Conservation (phyloP, 148 eudicot genomes). For the Nyssa sinensis region DNA sequence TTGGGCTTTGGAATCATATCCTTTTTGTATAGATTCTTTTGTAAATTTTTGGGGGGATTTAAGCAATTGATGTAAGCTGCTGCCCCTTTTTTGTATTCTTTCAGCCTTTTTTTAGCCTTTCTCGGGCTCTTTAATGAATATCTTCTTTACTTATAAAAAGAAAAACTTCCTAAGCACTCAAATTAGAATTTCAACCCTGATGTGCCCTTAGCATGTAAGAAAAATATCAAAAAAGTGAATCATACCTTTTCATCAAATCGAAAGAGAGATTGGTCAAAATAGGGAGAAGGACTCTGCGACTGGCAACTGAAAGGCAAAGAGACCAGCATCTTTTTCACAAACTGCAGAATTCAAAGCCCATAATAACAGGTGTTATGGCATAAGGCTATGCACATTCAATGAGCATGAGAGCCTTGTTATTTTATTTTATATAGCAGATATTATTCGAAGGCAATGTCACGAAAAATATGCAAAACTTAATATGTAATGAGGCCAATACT, state of each 20-base stretch:
- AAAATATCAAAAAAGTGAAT: slow-evolving; percentile 4
- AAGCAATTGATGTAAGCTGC: no score
- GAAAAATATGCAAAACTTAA: background rate
- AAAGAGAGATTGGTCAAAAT: slow-evolving; percentile 94
- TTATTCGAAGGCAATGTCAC: background rate
- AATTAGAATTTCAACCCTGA: background rate
- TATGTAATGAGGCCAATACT: background rate
- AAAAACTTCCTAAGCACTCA: background rate
- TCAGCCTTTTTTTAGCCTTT: no score
- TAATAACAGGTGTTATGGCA: background rate
- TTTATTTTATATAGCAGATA: background rate
- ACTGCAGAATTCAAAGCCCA: slow-evolving; percentile 51
- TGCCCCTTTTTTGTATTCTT: no score
- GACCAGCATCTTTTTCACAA: slow-evolving; percentile 85
- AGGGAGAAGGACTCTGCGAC: slow-evolving; percentile 94
- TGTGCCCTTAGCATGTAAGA: background rate
- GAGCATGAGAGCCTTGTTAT: background rate
- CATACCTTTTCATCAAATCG: slow-evolving; percentile 95
- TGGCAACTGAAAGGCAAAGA: slow-evolving; percentile 84
- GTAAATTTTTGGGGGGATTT: no score
- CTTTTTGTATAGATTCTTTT: no score
- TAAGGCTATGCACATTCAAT: background rate
- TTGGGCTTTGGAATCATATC: no score
- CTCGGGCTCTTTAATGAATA: no score
- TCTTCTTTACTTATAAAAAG: no score